Base-by-base conservation (phyloP, 768 basidiomycete genomes). In the Mycena indigotica region DNA sequence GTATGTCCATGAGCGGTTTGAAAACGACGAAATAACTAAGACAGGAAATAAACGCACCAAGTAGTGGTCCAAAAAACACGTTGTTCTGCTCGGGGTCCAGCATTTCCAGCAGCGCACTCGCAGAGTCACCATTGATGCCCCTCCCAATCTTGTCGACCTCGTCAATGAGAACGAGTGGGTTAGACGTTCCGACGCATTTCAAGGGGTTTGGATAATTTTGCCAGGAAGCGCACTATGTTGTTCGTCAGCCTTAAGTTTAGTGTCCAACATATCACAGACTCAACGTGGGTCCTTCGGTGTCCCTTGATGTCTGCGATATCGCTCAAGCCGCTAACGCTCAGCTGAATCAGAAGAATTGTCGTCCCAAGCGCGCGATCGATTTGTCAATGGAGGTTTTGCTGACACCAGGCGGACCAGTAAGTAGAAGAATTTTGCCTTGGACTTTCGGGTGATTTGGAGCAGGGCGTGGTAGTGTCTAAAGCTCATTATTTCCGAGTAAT, bases 271-370 rank as follows among this genome's bases (percentile, higher is more conserved):
- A n/a, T n/a, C n/a, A n/a, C n/a, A n/a, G n/a, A n/a, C n/a, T n/a
- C 93, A 52, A 95, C 93, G 69, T 97, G 98, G n/a, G 96, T 99
- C 70, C 97, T 78, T 66, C 97, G 77, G 69, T 99, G 97, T 1
- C 97, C 97, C 75, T 98, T 98, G 68, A 99, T 98, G 81, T 98
- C 97, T 54, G 97, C 97, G 1, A 98, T 95, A 70, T 99, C 97
- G 46, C 93, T 93, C 69, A 99, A 73, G 15, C 97, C 96, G 61
- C 97, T 95, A 3, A 98, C 96, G 8, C 91, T n/a, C n/a, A n/a
- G n/a, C n/a, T 93, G 75, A 99, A 97, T 48, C 95, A 83, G 84
- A 95, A 98, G 77, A 98, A 98, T 70, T 93, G 88, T 57, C 96
- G 76, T 25, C 89, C 86, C 23, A 99, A 77, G 16, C 94, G 83